Conservation (phyloP, 768 basidiomycete species). For the Rhizopogon rudus region DNA sequence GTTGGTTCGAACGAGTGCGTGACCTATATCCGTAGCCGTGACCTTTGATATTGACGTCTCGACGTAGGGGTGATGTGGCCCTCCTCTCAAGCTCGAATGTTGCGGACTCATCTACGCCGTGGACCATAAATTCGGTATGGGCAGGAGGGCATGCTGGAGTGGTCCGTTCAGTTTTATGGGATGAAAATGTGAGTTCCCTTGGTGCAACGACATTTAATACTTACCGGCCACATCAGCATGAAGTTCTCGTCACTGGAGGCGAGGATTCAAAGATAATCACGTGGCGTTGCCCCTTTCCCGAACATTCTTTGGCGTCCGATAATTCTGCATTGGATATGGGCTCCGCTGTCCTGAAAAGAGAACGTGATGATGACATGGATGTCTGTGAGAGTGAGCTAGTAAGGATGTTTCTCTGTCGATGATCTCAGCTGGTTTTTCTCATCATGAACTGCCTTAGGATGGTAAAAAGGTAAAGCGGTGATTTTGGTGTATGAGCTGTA, state of each 20-base stretch:
- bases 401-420: neutral
- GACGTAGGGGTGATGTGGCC: conserved; percentile 51
- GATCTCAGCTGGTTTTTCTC: neutral
- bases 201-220: neutral
- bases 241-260: conserved; percentile 42
- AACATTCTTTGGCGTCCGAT: neutral
- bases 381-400: conserved; percentile 9
- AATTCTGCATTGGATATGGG: conserved; percentile 9
- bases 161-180: conserved; percentile 52
- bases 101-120: conserved; percentile 33
- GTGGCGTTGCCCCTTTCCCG: conserved; percentile 28
- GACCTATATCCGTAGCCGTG: neutral
- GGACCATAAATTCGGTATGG: conserved; percentile 50
- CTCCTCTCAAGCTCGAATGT: conserved; percentile 43
- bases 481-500: neutral
- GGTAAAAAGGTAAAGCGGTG: conserved; percentile 18
- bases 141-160: conserved; percentile 50
- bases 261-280: conserved; percentile 44
- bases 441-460: conserved; percentile 5
- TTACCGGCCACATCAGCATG: conserved; percentile 24
- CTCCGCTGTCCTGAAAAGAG: conserved; percentile 15
- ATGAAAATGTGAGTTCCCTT: conserved; percentile 39
- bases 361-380: conserved; percentile 16
- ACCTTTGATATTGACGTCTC: conserved; percentile 1
- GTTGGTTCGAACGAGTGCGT: conserved; percentile 72